phyloP scores from a whole-genome alignment of 2,329 filamentous ascomycete genomes.

The Ophiobolus disseminans region DNA sequence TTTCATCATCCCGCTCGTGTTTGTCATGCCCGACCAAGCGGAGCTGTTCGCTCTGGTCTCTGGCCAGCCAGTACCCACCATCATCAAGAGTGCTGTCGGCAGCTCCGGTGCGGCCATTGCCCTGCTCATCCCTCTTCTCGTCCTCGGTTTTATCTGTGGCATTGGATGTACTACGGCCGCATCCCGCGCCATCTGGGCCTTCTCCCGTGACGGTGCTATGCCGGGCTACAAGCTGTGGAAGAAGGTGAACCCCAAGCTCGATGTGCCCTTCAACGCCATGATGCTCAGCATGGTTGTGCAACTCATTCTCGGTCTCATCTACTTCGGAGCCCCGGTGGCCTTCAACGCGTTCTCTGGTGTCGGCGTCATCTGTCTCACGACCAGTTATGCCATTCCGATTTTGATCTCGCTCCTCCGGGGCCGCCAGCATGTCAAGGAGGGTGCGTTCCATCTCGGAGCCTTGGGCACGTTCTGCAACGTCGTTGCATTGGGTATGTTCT shows the following conservation, averaged over 20 bases:
- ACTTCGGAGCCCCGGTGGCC: constrained; percentile 72
- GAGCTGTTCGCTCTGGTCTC: constrained; percentile 61
- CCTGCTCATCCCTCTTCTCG: constrained; percentile 69
- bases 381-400: constrained; percentile 72
- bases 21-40: constrained; percentile 70
- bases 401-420: constrained; percentile 67
- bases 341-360: constrained; percentile 76
- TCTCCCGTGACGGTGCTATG: constrained; percentile 73
- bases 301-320: constrained; percentile 69
- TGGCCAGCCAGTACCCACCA: constrained; percentile 69
- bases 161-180: constrained; percentile 73
- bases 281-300: constrained; percentile 73
- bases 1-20: constrained; percentile 72
- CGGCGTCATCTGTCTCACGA: constrained; percentile 72
- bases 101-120: constrained; percentile 67
- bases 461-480: constrained; percentile 69
- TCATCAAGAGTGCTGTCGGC: constrained; percentile 69
- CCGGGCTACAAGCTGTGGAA: constrained; percentile 68
- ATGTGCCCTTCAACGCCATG: constrained; percentile 74
- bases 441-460: constrained; percentile 67
- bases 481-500: constrained; percentile 67
- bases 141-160: constrained; percentile 71
- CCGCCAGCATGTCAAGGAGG: constrained; percentile 65
- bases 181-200: constrained; percentile 72
- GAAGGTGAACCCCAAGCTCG: constrained; percentile 66